Percentiles rank a stretch among this genome's conserved stretches.
Evolutionary conservation across 495 filamentous ascomycete genomes (phyloP).

Genomic region (Baudoinia panamericana): DNA sequence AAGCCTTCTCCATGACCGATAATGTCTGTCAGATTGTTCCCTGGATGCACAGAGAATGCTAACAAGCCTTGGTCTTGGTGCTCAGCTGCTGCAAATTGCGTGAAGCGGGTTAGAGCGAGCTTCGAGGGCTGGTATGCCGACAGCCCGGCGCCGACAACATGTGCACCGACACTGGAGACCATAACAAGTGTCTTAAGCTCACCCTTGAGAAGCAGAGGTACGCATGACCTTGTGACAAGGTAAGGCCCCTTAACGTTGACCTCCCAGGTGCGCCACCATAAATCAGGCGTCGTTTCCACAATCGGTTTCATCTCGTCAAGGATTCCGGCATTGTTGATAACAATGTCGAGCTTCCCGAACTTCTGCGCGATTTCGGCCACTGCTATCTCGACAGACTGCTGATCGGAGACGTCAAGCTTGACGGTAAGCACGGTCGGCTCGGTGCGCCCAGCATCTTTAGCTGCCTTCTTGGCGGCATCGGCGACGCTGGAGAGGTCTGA

Average conservation of each 20-base stretch:
- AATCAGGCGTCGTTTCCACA: conserved; percentile 32
- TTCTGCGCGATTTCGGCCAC: conserved; percentile 23
- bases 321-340: conserved; percentile 43
- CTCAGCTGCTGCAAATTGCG: conserved; percentile 34
- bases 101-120: conserved; percentile 37
- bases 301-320: conserved; percentile 29
- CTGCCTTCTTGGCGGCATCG: conserved; percentile 29
- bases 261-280: conserved; percentile 36
- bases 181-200: conserved; percentile 36
- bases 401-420: conserved; percentile 33
- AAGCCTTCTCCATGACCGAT: conserved; percentile 9
- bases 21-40: conserved; percentile 38
- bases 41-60: conserved; percentile 39
- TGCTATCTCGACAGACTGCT: conserved; percentile 27
- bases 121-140: conserved; percentile 38
- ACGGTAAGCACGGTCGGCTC: conserved; percentile 34
- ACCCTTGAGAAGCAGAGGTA: conserved; percentile 31
- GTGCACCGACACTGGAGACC: conserved; percentile 34
- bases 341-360: conserved; percentile 36
- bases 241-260: conserved; percentile 39
- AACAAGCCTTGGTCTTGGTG: conserved; percentile 37
- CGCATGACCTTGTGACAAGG: conserved; percentile 31
- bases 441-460: conserved; percentile 25
- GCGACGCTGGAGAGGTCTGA: conserved; percentile 28
- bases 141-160: conserved; percentile 19